Evolutionary conservation across 1,139 yeast species (phyloP).

Genomic region (Hyphopichia fennica): DNA sequence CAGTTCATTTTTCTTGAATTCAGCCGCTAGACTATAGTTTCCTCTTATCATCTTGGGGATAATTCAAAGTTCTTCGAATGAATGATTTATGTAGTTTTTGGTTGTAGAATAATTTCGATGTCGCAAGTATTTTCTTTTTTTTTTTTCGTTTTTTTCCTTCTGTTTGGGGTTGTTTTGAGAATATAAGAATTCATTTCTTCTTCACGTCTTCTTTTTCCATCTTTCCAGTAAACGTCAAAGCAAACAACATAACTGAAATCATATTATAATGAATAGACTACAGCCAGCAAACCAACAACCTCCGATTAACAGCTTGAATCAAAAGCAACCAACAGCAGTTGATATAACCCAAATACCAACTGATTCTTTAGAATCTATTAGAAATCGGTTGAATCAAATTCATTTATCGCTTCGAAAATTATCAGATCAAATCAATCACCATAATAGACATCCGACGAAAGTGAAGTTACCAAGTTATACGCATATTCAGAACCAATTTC

Average conservation of each 20-base stretch:
- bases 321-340: conserved; percentile 2
- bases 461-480: conserved; percentile 42
- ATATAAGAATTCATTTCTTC: neutral
- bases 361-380: conserved; percentile 43
- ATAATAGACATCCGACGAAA: conserved; percentile 39
- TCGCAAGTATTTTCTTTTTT: neutral
- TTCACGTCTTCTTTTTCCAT: neutral
- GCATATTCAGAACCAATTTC: conserved; percentile 72
- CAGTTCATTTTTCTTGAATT: conserved; percentile 38
- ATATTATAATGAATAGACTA: neutral
- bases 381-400: conserved; percentile 46
- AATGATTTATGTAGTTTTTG: too few relatives aligned
- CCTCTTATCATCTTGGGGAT: conserved; percentile 44
- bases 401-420: conserved; percentile 44
- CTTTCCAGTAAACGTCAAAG: neutral
- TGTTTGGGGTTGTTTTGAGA: neutral
- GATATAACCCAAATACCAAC: conserved; percentile 28
- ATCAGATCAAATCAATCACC: conserved; percentile 43
- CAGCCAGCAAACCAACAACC: conserved; percentile 2
- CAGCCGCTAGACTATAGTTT: conserved; percentile 45
- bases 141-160: neutral
- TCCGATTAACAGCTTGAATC: neutral
- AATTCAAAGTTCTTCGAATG: too few relatives aligned
- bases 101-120: neutral
- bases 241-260: neutral